Base-by-base conservation (phyloP, 805 yeast genomes). In the Candida xiaguanensis region DNA sequence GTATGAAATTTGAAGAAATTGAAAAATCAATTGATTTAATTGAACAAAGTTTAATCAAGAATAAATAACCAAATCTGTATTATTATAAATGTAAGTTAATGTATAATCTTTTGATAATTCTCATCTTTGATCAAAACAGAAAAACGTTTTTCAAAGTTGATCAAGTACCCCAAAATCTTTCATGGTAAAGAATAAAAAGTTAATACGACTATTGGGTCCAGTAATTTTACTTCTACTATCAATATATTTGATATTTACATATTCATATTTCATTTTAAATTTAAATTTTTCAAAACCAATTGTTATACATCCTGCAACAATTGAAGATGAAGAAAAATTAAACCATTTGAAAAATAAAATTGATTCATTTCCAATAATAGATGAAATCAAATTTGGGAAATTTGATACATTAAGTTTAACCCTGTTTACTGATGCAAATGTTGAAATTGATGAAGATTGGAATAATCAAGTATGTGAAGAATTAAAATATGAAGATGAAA, bases 21-120 rank as follows among this genome's bases (percentile, higher is more conserved):
- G 72, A 68, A 40, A 52, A 51, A 25, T 59, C 67, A n/a, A 67
- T 68, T 35, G 72, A 67, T 43, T 53, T 64, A 43, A 65, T 68
- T 26, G 74, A 68, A 47, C 62, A 64, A 41, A 61, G 68, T 13
- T 58, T 68, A 33, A 43, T 53, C 24, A 62, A 55, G 15, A 36
- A 22, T 29, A 37, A 37, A 31, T 34, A 38, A 34, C 5, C 24
- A 17, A 15, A 12, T 28, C 8, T 28, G 31, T 28, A 28, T 28
- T 28, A 28, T 28, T 25, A 25, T 25, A 11, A 20, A 20, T 20
- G 24, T 20, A 20, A 9, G 9, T 20, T 7, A 20, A 20, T 20
- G 24, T 20, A 20, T 20, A 20, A n/a, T n/a, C n/a, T n/a, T n/a
- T n/a, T n/a, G n/a, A n/a, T n/a, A n/a, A n/a, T n/a, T n/a, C n/a